Conservation (phyloP, 2,329 filamentous ascomycete species). For the Achaetomium macrosporum region DNA sequence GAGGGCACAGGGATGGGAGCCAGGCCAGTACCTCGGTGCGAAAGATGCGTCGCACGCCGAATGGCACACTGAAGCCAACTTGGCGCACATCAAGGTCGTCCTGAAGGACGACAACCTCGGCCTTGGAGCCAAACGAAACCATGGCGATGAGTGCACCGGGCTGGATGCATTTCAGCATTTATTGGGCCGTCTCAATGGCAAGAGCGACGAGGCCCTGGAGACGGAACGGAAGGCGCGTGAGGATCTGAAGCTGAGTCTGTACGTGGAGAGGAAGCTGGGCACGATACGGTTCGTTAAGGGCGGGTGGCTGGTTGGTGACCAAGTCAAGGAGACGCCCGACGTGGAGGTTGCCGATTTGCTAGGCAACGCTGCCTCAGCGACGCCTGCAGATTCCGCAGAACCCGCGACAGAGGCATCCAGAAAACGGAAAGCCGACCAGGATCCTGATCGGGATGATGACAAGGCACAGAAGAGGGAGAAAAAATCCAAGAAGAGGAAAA, state of each 20-base stretch:
- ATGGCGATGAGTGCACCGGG: constrained; percentile 73
- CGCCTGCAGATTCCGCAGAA: constrained; percentile 14
- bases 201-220: constrained; percentile 65
- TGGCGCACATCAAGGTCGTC: constrained; percentile 76
- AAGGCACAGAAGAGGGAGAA: constrained; percentile 36
- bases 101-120: constrained; percentile 90
- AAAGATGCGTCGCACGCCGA: constrained; percentile 68
- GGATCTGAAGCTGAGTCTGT: constrained; percentile 65
- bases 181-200: constrained; percentile 84
- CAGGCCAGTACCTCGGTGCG: constrained; percentile 75
- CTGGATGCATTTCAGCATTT: constrained; percentile 82
- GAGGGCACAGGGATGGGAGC: constrained; percentile 81
- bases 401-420: constrained; percentile 26
- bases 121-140: constrained; percentile 72
- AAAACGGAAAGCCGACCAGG: constrained; percentile 25
- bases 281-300: constrained; percentile 80
- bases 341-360: constrained; percentile 18
- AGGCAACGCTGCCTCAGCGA: constrained; percentile 12
- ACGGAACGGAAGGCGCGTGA: constrained; percentile 63
- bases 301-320: constrained; percentile 61
- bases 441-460: constrained; percentile 17
- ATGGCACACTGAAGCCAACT: constrained; percentile 72
- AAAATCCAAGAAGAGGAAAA: constrained; percentile 48
- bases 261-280: constrained; percentile 70
- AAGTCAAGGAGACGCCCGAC: constrained; percentile 43